Base-by-base conservation (phyloP, 2,329 filamentous ascomycete species). In the Ampelomyces quisqualis region DNA sequence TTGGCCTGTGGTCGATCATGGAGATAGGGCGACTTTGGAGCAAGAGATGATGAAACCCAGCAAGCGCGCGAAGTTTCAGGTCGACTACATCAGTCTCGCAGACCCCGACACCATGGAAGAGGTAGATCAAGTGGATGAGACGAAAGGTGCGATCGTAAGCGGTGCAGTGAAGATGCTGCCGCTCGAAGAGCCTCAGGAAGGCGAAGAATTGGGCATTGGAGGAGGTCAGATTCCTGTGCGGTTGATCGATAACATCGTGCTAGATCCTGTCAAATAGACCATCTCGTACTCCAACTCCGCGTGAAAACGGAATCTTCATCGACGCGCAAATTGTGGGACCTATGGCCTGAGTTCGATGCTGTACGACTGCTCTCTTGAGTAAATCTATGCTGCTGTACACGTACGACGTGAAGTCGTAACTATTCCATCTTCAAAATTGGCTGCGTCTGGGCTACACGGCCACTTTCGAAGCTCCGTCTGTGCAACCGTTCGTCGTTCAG, bases 171-270 rank as follows among this genome's bases (percentile, higher is more conserved):
- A 88, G 71, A 95, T 98, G 85, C 65, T 88, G 31, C 86, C 90
- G 0, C 73, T 95, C 2, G 87, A 94, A 62, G 77, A 80, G 36
- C 76, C 84, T 1, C 77, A 75, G 34, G 72, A 80, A 5, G 86
- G 79, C 0, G 90, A 97, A 66, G 83, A 90, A 51, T 68, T 75
- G 19, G 80, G 80, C 3, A 68, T 90, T 18, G 90, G 90, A 3
- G 81, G 80, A 40, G 84, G 82, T 3, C 84, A 85, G 1, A 87
- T 88, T 11, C 67, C 83, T 1, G 93, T 98, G 33, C 78, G 93
- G 47, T 72, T 98, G 68, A 96, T 98, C 65, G 93, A 98, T 64
- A 98, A 98, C 61, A 84, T 97, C 51, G 84, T 95, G n/a, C 43
- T 75, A 29, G 51, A 62, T 27, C 61, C 64, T 22, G 44, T 57